phyloP scores from a whole-genome alignment of 306 rosid genomes.

The Gynostemma pentaphyllum region DNA sequence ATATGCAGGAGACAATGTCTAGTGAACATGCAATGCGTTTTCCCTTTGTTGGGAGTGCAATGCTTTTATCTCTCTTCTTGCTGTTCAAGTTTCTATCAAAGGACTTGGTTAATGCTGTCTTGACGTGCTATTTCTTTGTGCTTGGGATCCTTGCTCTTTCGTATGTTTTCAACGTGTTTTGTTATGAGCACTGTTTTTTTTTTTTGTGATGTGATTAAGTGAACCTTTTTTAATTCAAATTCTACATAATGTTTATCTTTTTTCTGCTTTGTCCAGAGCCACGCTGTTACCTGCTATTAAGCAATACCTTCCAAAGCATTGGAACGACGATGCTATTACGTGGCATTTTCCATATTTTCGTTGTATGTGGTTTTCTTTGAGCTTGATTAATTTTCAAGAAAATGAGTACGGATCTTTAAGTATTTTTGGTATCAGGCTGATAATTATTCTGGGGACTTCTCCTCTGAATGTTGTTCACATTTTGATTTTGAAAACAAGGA shows the following conservation, averaged over 20 bases:
- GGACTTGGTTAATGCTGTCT: constrained; percentile 95
- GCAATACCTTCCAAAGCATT: constrained; percentile 60
- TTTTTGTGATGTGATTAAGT: not conserved
- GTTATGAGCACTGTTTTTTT: not conserved
- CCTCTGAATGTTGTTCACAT: not conserved
- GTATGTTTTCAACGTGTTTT: constrained; percentile 37
- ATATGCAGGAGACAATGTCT: constrained; percentile 96
- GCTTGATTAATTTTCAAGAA: not conserved
- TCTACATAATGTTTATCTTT: not conserved
- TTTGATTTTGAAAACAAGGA: too few species aligned
- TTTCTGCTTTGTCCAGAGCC: constrained; percentile 53
- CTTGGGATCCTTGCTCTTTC: constrained; percentile 96
- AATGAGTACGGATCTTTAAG: not conserved
- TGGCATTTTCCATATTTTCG: constrained; percentile 88
- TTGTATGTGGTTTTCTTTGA: constrained; percentile 39
- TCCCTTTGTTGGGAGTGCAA: constrained; percentile 99
- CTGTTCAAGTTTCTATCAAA: constrained; percentile 95
- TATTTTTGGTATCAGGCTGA: not conserved
- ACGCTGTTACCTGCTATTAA: constrained; percentile 77
- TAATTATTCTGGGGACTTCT: not conserved
- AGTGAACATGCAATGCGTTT: constrained; percentile 99
- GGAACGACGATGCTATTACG: constrained; percentile 53
- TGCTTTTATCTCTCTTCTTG: constrained; percentile 85
- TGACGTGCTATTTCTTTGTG: constrained; percentile 88
- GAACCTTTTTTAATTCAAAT: not conserved